Evolutionary conservation across 2,329 filamentous ascomycete genomes (phyloP), one percentile per base, ranked within the genome.

Genomic region (Aureobasidium sp.): DNA sequence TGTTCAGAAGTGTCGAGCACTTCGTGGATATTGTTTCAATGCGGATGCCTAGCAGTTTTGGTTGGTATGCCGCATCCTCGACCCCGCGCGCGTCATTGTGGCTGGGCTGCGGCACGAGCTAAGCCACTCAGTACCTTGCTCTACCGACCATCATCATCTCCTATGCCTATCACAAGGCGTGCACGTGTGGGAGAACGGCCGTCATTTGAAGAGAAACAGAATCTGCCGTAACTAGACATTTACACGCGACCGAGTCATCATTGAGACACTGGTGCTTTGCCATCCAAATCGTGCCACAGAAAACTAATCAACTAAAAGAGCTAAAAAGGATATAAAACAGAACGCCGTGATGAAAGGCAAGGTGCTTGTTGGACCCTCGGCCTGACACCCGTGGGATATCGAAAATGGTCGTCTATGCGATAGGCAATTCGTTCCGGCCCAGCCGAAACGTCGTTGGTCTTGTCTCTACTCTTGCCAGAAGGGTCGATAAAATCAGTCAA

Each of bases 401-500:
- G 49, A 45, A 41, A 37, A 61, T 20, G 57, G 51, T 61, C 45
- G 36, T 52, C 27, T 61, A 42, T 37, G 42, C 45, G 42, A 51
- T 47, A 22, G 7, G 41, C 25, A 47, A 37, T 29, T 39, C 45
- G 57, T 37, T 61, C 45, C 57, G 45, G 57, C 47, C 45, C 56
- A 42, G 57, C 47, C 57, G 57, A 44, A 61, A 61, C 57, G 47
- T 42, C 59, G 47, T 61, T n/a, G 29, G 15, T 44, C 17, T n/a
- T 17, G 22, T 51, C 36, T 60, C 47, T 52, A 29, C 37, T 53
- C 59, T 39, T 27, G 31, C 42, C 44, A 44, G 36, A 41, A 60
- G 45, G 34, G 17, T 17, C 20, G 27, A 41, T 8, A 55, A 39
- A 53, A 52, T 61, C 49, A 81, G 68, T 81, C 79, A 68, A 81